Conservation (phyloP, 1,284 basidiomycete genomes). For the Ceratobasidium sp. region DNA sequence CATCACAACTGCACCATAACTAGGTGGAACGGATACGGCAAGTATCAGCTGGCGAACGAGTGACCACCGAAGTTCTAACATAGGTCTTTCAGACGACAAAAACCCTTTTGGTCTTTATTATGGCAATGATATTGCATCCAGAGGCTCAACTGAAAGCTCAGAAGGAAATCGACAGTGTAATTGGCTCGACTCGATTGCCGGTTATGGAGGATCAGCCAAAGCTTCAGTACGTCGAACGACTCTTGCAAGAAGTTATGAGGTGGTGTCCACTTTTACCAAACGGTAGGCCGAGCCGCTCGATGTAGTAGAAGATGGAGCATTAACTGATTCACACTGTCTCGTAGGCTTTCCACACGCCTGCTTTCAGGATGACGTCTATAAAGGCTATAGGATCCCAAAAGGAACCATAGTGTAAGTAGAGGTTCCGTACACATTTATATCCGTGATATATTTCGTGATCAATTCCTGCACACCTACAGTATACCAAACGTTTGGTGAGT, state of each 20-base stretch:
- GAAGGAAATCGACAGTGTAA: conserved; percentile 30
- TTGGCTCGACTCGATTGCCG: conserved; percentile 25
- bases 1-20: background rate
- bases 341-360: conserved; percentile 23
- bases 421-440: background rate
- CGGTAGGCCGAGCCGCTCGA: background rate
- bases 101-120: conserved; percentile 32
- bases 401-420: conserved; percentile 27
- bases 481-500: conserved; percentile 21
- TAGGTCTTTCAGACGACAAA: background rate
- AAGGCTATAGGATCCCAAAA: conserved; percentile 28
- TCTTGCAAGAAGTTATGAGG: conserved; percentile 42
- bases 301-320: background rate
- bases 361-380: conserved; percentile 15
- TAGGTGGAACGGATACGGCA: conserved; percentile 1
- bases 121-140: conserved; percentile 46
- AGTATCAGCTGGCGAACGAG: background rate
- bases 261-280: conserved; percentile 36
- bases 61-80: background rate
- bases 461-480: background rate
- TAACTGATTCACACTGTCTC: no score
- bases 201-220: conserved; percentile 24
- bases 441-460: no score
- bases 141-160: conserved; percentile 25
- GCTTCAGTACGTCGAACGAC: conserved; percentile 40